A percentile compares a stretch with the other conserved stretches of the same genome.
Evolutionary conservation across 176 grass and related monocot genomes (phyloP).

Genomic region (Secale cereale): DNA sequence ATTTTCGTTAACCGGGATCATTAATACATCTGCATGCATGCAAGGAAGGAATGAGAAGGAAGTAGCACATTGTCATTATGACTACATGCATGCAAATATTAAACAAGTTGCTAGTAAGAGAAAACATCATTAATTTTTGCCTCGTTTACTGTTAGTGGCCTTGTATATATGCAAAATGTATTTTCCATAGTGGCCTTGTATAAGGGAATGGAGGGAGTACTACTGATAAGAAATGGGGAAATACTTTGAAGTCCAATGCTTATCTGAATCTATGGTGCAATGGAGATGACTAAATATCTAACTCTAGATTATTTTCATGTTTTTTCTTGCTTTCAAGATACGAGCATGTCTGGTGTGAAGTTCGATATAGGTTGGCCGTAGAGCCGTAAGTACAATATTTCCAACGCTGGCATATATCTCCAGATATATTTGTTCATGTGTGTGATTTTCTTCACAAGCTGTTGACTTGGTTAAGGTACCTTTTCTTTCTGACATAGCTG

Average conservation of each 20-base stretch:
- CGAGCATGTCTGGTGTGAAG: conserved; percentile 8
- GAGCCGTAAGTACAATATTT: conserved; percentile 84
- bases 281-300: neutral
- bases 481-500: neutral
- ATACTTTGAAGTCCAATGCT: conserved; percentile 46
- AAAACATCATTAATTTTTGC: no score
- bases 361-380: conserved; percentile 76
- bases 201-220: no score
- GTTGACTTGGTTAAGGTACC: conserved; percentile 88
- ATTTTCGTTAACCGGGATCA: no score
- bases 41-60: no score
- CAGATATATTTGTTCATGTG: conserved; percentile 74
- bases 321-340: conserved; percentile 16
- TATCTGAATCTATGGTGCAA: neutral
- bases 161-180: no score
- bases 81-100: no score
- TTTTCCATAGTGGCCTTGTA: no score
- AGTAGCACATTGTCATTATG: no score
- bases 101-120: no score
- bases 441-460: conserved; percentile 85
- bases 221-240: conserved; percentile 94
- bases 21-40: no score
- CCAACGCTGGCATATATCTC: conserved; percentile 63
- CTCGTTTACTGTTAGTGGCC: no score
- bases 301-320: neutral